Base-by-base conservation (phyloP, 495 filamentous ascomycete species). In the Xylaria grammica region DNA sequence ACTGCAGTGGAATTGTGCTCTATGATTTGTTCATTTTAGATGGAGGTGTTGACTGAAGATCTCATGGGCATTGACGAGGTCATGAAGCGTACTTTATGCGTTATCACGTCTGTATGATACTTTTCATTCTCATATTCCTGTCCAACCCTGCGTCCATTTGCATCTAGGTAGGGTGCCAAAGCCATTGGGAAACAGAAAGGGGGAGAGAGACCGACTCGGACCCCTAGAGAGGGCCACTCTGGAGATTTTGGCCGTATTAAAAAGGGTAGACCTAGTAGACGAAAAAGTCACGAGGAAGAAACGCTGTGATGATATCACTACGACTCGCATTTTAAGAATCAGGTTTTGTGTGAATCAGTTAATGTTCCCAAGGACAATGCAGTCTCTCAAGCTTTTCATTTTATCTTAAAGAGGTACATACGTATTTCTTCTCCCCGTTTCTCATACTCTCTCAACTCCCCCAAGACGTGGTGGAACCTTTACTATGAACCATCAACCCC, bases 101-200 rank as follows among this genome's bases (percentile, higher is more conserved):
- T 50, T 50, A 26, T 50, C 27, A 50, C 42, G 40, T 59, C 42
- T 48, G 42, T 60, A 50, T 36, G 42, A 24, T 38, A 24, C 44
- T 26, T 7, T 38, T 26, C 4, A 13, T 22, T 60, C 22, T 15
- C 42, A 38, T 60, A 19, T n/a, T 20, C 36, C n/a, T 19, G 29
- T 46, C 32, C 32, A 22, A 20, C 45, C 24, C 38, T 36, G 20
- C 45, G 30, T 26, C 22, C 40, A 50, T 20, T 50, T 24, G 44
- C 44, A 60, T 49, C 27, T 27, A 22, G 40, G 42, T 10, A 15
- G 42, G 27, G 26, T 59, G 48, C 26, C 26, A 7, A 24, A 0
- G 56, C 26, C 29, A 29, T 49, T 26, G 17, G 17, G 57, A 42
- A 38, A 60, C 15, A 50, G 15, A 24, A 34, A 34, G 19, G n/a